Evolutionary conservation across 768 basidiomycete species (phyloP).

Genomic region (Serendipita indica): DNA sequence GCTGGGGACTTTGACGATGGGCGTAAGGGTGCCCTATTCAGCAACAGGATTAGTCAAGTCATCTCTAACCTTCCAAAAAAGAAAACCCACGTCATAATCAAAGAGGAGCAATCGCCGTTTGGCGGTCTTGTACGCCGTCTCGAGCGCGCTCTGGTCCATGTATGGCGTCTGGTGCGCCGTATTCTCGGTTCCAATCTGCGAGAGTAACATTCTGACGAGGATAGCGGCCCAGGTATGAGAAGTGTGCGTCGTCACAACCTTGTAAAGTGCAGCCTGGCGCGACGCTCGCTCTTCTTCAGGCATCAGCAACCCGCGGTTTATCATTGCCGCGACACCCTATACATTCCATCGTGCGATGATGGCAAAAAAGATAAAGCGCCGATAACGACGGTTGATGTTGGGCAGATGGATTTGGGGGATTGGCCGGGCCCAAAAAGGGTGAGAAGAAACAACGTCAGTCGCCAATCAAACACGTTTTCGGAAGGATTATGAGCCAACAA

Average conservation of each 20-base stretch:
- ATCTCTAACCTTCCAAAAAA: not conserved
- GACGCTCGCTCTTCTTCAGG: constrained; percentile 51
- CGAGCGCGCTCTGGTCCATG: constrained; percentile 48
- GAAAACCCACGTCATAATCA: constrained; percentile 65
- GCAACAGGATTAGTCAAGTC: not conserved
- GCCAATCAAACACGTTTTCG: no score
- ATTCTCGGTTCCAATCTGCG: constrained; percentile 62
- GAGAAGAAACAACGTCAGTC: not conserved
- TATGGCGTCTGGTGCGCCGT: constrained; percentile 75
- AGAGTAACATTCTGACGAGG: constrained; percentile 74
- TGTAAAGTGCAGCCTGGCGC: constrained; percentile 64
- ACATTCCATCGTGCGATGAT: constrained; percentile 10
- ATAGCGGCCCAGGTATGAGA: constrained; percentile 90
- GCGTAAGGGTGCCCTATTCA: constrained; percentile 78
- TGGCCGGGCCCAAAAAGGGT: not conserved
- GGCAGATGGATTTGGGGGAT: constrained; percentile 12
- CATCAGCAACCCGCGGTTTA: constrained; percentile 81
- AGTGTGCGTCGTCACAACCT: constrained; percentile 81
- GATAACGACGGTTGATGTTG: constrained; percentile 2
- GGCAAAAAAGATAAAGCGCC: not conserved
- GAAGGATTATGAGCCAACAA: no score
- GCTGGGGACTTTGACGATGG: constrained; percentile 87
- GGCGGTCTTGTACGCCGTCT: constrained; percentile 46
- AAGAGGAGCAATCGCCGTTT: constrained; percentile 82
- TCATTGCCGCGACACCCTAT: constrained; percentile 76